These are phyloP conservation scores for Candida krabiensis DNA, from an alignment of 805 yeast genomes.

Conservation along the genomic window DNA sequence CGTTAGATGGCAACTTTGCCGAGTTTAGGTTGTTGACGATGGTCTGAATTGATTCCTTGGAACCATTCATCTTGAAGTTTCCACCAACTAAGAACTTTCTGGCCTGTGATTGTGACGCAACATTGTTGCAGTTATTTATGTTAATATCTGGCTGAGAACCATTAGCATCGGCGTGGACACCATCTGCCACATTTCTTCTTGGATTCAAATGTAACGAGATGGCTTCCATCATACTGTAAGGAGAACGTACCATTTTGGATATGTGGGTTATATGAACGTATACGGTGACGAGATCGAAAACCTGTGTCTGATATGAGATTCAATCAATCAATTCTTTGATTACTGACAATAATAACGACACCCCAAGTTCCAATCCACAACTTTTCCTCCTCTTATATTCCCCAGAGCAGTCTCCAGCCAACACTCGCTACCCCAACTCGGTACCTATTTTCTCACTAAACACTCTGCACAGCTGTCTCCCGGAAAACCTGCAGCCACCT, in stretches of 20 bases:
- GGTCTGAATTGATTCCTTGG: constrained; percentile 77
- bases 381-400: too few relatives aligned
- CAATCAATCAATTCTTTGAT: too few relatives aligned
- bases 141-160: constrained; percentile 11
- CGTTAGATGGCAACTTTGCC: constrained; percentile 71
- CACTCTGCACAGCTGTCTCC: too few relatives aligned
- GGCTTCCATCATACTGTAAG: constrained; percentile 17
- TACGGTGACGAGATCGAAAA: too few relatives aligned
- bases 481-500: too few relatives aligned
- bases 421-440: too few relatives aligned
- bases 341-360: too few relatives aligned
- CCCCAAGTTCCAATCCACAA: too few relatives aligned
- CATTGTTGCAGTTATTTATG: constrained; percentile 8
- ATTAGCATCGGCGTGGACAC: not conserved
- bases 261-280: too few relatives aligned
- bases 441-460: too few relatives aligned
- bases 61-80: constrained; percentile 98
- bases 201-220: constrained; percentile 20
- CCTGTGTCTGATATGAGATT: too few relatives aligned
- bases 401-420: too few relatives aligned
- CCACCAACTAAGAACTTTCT: constrained; percentile 91
- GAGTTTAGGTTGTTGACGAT: constrained; percentile 83
- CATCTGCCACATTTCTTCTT: constrained; percentile 6
- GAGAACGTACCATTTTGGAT: constrained; percentile 26
- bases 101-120: constrained; percentile 18